Percentiles rank a stretch among this genome's conserved stretches.
Evolutionary conservation across 768 basidiomycete genomes (phyloP).

Genomic region (Coprinopsis cinerea): DNA sequence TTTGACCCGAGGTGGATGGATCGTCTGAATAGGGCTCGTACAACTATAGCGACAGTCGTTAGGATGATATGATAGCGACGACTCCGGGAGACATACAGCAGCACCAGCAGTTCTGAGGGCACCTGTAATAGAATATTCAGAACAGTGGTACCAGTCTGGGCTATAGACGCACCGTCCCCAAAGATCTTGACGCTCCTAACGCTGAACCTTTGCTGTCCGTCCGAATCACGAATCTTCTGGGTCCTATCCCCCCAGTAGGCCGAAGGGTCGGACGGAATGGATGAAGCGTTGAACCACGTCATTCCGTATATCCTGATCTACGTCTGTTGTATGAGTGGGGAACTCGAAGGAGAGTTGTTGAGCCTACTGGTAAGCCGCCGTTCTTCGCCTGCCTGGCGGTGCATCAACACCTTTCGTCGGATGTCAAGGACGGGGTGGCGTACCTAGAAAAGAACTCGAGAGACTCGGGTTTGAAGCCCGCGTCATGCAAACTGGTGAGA

Average conservation of each 20-base stretch:
- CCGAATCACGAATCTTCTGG: not conserved
- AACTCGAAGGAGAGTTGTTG: not conserved
- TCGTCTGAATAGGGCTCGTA: conserved; percentile 76
- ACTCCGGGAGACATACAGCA: conserved; percentile 69
- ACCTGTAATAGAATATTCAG: conserved; percentile 32
- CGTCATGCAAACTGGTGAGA: conserved; percentile 83
- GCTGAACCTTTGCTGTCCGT: conserved; percentile 28
- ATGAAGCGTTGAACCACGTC: conserved; percentile 41
- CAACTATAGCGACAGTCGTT: not conserved
- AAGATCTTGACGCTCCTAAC: conserved; percentile 69
- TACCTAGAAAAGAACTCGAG: conserved; percentile 71
- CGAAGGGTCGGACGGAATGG: conserved; percentile 26
- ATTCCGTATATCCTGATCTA: conserved; percentile 45
- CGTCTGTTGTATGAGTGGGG: not conserved
- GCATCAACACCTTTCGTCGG: not conserved
- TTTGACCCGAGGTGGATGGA: conserved; percentile 61
- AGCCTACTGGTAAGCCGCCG: conserved; percentile 4
- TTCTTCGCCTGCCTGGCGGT: conserved; percentile 4
- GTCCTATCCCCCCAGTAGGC: conserved; percentile 53
- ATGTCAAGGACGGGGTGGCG: not conserved
- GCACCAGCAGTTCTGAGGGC: conserved; percentile 93
- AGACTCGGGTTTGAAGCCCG: conserved; percentile 60
- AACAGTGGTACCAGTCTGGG: not conserved
- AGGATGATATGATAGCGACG: too few relatives aligned
- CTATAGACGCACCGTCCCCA: conserved; percentile 53